phyloP scores from a whole-genome alignment of 768 basidiomycete species.

The Phaffia tasmanica region DNA sequence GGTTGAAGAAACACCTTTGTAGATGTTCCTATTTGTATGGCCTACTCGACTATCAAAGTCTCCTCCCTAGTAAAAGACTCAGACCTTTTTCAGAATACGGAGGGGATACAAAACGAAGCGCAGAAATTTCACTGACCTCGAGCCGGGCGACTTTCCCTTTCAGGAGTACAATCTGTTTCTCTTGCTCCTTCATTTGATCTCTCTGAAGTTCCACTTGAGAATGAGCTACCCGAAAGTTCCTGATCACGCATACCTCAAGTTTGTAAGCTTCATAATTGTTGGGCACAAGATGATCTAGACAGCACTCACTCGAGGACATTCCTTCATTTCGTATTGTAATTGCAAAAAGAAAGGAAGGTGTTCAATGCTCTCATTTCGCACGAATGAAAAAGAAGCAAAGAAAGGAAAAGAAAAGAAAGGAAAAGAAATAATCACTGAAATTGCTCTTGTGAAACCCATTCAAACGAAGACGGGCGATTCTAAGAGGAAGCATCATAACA shows the following conservation, averaged over 20 bases:
- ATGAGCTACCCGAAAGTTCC: conserved; percentile 12
- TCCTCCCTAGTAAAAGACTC: too few species aligned
- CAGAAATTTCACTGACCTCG: conserved; percentile 49
- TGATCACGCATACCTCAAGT: background rate
- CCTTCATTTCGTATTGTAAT: background rate
- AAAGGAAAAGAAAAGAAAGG: too few species aligned
- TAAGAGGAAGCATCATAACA: too few species aligned
- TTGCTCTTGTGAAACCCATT: too few species aligned
- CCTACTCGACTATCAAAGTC: background rate
- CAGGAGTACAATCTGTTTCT: conserved; percentile 64
- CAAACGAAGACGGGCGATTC: too few species aligned
- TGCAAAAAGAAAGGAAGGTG: too few species aligned
- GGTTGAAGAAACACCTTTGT: conserved; percentile 52
- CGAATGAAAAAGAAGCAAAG: too few species aligned
- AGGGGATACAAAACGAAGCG: conserved; percentile 27
- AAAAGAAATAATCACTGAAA: too few species aligned
- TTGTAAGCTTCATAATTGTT: background rate
- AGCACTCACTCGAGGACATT: conserved; percentile 3
- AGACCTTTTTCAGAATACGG: too few species aligned
- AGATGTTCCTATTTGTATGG: conserved; percentile 29
- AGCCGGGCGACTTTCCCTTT: conserved; percentile 59
- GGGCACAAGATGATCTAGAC: background rate
- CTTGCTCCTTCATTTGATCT: conserved; percentile 71
- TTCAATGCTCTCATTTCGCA: too few species aligned
- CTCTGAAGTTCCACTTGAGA: background rate